Evolutionary conservation across 345 rosid species (phyloP).

Genomic region (Aethionema arabicum): DNA sequence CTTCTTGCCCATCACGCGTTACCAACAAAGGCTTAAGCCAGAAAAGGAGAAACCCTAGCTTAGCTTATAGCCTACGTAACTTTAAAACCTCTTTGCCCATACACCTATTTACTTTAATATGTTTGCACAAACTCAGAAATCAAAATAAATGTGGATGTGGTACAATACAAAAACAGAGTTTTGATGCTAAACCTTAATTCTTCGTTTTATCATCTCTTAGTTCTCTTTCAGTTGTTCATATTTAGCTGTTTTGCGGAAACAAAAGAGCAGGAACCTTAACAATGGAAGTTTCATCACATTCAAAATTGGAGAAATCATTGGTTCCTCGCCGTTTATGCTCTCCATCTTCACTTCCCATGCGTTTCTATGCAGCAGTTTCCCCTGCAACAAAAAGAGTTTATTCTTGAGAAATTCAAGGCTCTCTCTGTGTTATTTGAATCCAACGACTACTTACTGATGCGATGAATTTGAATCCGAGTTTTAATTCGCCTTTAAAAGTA

Average conservation of each 20-base stretch:
- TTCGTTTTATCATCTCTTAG: conserved; percentile 19
- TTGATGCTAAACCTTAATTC: conserved; percentile 20
- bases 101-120: conserved; percentile 26
- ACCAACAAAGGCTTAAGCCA: conserved; percentile 20
- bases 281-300: conserved; percentile 49
- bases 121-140: conserved; percentile 33
- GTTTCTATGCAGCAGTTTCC: conserved; percentile 31
- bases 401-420: background rate
- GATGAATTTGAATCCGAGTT: conserved; percentile 65
- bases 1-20: conserved; percentile 38
- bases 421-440: background rate
- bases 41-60: conserved; percentile 31
- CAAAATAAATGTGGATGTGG: conserved; percentile 23
- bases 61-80: conserved; percentile 27
- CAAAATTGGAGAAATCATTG: conserved; percentile 31
- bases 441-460: conserved; percentile 40
- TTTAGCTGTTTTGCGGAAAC: conserved; percentile 35
- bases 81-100: conserved; percentile 31
- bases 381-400: conserved; percentile 34
- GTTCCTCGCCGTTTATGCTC: conserved; percentile 32
- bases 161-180: background rate
- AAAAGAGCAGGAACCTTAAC: conserved; percentile 39
- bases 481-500: conserved; percentile 64
- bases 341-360: conserved; percentile 30
- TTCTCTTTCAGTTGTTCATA: conserved; percentile 29